phyloP scores from a whole-genome alignment of 306 rosid genomes.

The Fragaria ananassa region DNA sequence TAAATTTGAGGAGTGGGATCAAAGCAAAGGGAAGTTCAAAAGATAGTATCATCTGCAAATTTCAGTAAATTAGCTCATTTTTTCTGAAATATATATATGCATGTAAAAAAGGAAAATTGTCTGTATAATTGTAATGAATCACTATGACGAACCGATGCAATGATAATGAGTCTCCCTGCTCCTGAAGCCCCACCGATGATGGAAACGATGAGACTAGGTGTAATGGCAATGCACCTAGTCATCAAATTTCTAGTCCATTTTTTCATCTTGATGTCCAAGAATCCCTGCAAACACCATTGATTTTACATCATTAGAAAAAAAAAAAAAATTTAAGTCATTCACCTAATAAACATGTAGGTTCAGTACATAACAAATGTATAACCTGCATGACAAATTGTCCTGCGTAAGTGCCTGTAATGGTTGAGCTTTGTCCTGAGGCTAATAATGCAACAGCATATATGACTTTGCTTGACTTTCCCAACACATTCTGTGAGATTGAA shows the following conservation, averaged over 20 bases:
- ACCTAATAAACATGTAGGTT: neutral
- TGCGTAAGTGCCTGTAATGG: conserved; percentile 93
- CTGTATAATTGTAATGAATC: no score
- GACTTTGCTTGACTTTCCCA: conserved; percentile 72
- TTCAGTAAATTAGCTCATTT: neutral
- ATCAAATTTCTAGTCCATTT: conserved; percentile 66
- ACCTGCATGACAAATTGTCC: conserved; percentile 95
- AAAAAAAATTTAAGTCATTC: neutral
- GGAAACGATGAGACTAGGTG: conserved; percentile 84
- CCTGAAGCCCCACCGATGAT: conserved; percentile 58
- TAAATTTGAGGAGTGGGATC: conserved; percentile 86
- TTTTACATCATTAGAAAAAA: neutral
- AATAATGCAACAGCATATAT: conserved; percentile 79
- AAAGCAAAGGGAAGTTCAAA: conserved; percentile 89
- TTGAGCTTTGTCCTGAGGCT: conserved; percentile 95
- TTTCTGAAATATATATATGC: neutral
- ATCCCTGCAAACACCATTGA: conserved; percentile 48
- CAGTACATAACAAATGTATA: neutral
- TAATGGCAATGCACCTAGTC: conserved; percentile 72
- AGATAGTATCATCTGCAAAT: conserved; percentile 83
- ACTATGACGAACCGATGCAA: conserved; percentile 48
- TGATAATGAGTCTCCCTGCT: conserved; percentile 54
- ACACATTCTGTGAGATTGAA: conserved; percentile 50
- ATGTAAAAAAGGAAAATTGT: neutral
- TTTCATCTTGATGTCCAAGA: conserved; percentile 81